A percentile compares a stretch with the other conserved stretches of the same genome.
These are phyloP conservation scores for Colletotrichum coccodes DNA, from an alignment of 2,329 filamentous ascomycete species.

Conservation along the genomic window DNA sequence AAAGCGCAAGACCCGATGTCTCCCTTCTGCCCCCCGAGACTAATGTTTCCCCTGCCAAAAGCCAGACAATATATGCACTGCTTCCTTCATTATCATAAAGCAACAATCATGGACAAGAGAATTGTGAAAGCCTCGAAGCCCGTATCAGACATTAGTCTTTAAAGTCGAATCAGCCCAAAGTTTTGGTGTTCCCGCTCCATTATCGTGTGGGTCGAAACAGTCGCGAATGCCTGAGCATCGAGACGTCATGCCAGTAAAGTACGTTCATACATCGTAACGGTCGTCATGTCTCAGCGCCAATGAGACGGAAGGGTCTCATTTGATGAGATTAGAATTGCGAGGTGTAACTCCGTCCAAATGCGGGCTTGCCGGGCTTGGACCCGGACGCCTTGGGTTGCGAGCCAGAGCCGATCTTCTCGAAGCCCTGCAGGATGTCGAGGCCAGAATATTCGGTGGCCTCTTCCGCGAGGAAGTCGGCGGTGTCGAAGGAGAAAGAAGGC, in stretches of 20 bases:
- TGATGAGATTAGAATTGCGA: constrained; percentile 44
- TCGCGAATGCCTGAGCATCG: constrained; percentile 26
- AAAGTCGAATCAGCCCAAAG: constrained; percentile 21
- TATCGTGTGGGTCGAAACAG: constrained; percentile 31
- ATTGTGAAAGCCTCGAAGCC: constrained; percentile 27
- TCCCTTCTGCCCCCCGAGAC: not conserved
- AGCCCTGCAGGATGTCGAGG: constrained; percentile 79
- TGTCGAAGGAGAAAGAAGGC: constrained; percentile 48
- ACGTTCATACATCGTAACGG: constrained; percentile 36
- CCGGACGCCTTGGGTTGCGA: constrained; percentile 44
- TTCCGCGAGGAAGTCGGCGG: constrained; percentile 66
- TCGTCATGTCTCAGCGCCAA: constrained; percentile 30
- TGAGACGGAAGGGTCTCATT: constrained; percentile 21
- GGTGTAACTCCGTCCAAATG: constrained; percentile 48
- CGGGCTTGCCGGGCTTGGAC: constrained; percentile 45
- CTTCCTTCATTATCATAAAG: constrained; percentile 34
- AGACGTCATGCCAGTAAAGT: constrained; percentile 32
- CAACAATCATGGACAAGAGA: constrained; percentile 32
- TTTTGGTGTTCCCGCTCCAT: constrained; percentile 27
- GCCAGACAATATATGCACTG: constrained; percentile 31
- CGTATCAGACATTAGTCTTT: constrained; percentile 31
- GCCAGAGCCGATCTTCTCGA: constrained; percentile 75
- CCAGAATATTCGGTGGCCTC: constrained; percentile 67
- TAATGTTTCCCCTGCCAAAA: constrained; percentile 9
- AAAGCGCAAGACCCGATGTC: not conserved